Percentiles rank a stretch among this genome's conserved stretches.
Evolutionary conservation across 1,139 yeast genomes (phyloP).

Genomic region (Taphrina communis): DNA sequence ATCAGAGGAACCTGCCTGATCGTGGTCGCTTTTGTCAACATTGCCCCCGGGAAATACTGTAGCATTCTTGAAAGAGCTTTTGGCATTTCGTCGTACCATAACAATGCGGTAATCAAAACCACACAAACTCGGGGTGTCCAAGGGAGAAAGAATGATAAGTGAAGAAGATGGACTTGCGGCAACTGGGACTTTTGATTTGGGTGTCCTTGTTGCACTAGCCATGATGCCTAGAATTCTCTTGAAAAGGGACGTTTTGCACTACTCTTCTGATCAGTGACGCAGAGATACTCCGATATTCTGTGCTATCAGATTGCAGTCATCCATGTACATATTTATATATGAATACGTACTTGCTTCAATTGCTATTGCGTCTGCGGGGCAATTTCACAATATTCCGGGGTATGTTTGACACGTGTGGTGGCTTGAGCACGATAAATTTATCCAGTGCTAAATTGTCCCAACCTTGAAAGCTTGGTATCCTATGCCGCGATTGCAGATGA

Average conservation of each 20-base stretch:
- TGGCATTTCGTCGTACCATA: conserved; percentile 33
- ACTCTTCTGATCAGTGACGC: too few species aligned
- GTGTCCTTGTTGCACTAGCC: background rate
- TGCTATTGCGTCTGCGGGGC: too few species aligned
- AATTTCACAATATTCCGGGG: too few species aligned
- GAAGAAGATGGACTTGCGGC: conserved; percentile 37
- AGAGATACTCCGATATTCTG: too few species aligned
- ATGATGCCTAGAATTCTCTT: background rate
- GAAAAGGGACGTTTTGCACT: background rate
- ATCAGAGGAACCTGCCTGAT: background rate
- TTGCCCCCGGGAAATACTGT: conserved; percentile 37
- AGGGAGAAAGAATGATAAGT: conserved; percentile 28
- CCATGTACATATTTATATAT: too few species aligned
- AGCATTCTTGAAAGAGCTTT: conserved; percentile 37
- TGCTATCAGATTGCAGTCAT: too few species aligned
- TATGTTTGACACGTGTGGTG: too few species aligned
- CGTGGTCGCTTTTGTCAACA: conserved; percentile 19
- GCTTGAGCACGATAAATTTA: too few species aligned
- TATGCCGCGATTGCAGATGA: too few species aligned
- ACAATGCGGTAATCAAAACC: conserved; percentile 32
- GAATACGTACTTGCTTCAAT: too few species aligned
- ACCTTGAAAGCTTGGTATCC: too few species aligned
- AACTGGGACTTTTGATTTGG: background rate
- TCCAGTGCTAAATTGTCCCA: too few species aligned
- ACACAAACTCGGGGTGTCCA: conserved; percentile 12